Conservation (phyloP, 768 basidiomycete species). For the Psilocybe tampanensis region DNA sequence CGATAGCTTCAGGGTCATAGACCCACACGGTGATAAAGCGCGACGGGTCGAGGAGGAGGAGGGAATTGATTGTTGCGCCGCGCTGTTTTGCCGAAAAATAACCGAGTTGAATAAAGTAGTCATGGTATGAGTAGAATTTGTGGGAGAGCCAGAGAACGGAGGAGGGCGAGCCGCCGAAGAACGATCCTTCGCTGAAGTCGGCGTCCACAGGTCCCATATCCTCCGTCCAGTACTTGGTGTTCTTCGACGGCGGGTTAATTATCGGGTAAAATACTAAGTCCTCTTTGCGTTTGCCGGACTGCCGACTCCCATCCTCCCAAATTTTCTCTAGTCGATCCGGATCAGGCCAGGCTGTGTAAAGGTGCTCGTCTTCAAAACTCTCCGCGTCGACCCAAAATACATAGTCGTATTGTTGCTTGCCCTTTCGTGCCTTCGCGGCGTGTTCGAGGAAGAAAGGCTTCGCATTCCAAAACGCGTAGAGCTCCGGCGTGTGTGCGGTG, state of each 20-base stretch:
- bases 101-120: constrained; percentile 45
- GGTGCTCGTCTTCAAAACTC: constrained; percentile 46
- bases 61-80: constrained; percentile 13
- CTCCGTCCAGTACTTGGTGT: constrained; percentile 41
- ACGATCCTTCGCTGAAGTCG: constrained; percentile 55
- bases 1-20: constrained; percentile 26
- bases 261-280: constrained; percentile 52
- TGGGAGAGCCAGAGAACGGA: constrained; percentile 48
- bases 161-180: constrained; percentile 52
- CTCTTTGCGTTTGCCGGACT: constrained; percentile 36
- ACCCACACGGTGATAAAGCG: constrained; percentile 48
- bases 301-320: constrained; percentile 36
- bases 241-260: constrained; percentile 31
- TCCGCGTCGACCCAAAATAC: constrained; percentile 63
- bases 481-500: constrained; percentile 40
- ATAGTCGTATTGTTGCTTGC: constrained; percentile 43
- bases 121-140: constrained; percentile 52
- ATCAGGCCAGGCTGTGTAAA: constrained; percentile 50
- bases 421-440: constrained; percentile 31
- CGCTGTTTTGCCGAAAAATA: constrained; percentile 54
- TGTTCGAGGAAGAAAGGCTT: constrained; percentile 55
- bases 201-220: constrained; percentile 50
- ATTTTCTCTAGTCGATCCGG: constrained; percentile 38
- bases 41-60: constrained; percentile 38
- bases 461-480: constrained; percentile 55